Evolutionary conservation across 2,329 filamentous ascomycete genomes (phyloP).

Genomic region (Nothophoma quercina): DNA sequence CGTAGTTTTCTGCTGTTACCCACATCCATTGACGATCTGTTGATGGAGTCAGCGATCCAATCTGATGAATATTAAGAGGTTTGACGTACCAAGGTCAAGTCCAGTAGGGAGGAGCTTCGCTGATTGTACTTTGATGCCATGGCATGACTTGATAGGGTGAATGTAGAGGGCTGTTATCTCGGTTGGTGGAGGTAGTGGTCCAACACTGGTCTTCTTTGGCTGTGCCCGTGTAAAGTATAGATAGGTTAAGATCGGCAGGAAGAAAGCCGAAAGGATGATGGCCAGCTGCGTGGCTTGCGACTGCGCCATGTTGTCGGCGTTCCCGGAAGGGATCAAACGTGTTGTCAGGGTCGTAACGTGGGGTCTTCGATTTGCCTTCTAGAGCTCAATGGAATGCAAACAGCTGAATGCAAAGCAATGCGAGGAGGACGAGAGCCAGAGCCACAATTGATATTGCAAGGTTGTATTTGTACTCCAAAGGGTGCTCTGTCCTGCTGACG

Average conservation of each 20-base stretch:
- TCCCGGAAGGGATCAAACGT: background rate
- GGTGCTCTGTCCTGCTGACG: conserved; percentile 3
- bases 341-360: conserved; percentile 1
- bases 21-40: conserved; percentile 72
- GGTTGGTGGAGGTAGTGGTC: conserved; percentile 47
- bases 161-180: conserved; percentile 61
- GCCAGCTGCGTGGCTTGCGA: conserved; percentile 32
- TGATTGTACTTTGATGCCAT: conserved; percentile 63
- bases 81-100: conserved; percentile 58
- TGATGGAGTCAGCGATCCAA: conserved; percentile 5
- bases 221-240: conserved; percentile 30
- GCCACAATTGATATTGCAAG: conserved; percentile 6
- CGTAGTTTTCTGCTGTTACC: conserved; percentile 59
- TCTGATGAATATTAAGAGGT: background rate
- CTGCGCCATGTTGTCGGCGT: conserved; percentile 30
- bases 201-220: conserved; percentile 22
- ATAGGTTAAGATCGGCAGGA: conserved; percentile 44
- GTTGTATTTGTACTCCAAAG: conserved; percentile 12
- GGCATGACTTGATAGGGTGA: conserved; percentile 73
- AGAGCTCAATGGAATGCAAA: conserved; percentile 13
- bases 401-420: conserved; percentile 1
- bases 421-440: background rate
- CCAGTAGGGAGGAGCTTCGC: conserved; percentile 63
- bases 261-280: conserved; percentile 35
- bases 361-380: conserved; percentile 2